Base-by-base conservation (phyloP, 108 stramenopile genomes). In the Fragilaria crotonensis region DNA sequence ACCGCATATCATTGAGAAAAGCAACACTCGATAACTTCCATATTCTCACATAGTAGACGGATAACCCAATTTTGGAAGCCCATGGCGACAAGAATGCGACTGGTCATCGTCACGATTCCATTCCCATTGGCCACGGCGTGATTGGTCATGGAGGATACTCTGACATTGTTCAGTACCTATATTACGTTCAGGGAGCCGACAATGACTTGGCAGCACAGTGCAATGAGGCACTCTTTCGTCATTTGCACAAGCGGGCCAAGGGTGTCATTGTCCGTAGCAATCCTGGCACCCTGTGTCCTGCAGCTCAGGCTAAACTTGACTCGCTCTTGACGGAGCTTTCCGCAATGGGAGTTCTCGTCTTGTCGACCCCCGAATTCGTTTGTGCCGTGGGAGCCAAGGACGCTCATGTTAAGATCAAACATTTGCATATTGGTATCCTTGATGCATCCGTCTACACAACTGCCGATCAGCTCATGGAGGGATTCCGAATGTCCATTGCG, bases 11-110 rank as follows among this genome's bases (percentile, higher is more conserved):
- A n/a, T n/a, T n/a, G n/a, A n/a, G n/a, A n/a, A n/a, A n/a, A n/a
- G n/a, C n/a, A n/a, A n/a, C n/a, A n/a, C n/a, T n/a, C n/a, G n/a
- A n/a, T n/a, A n/a, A n/a, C n/a, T n/a, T n/a, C n/a, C n/a, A n/a
- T n/a, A n/a, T n/a, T n/a, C n/a, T n/a, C n/a, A n/a, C n/a, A n/a
- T n/a, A n/a, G n/a, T n/a, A n/a, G n/a, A n/a, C n/a, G n/a, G n/a
- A n/a, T n/a, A n/a, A n/a, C n/a, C 53, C 53, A 27, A 26, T 54
- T 25, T 54, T 54, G 53, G 53, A 54, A 54, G 53, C 53, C 5
- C 21, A 27, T 11, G 53, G 53, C 7, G 53, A 54, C 18, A 54
- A 54, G 9, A 27, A 54, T 28, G 18, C 21, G 23, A 17, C 21
- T 7, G 53, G 53, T 25, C 53, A 29, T 29, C 21, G 53, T 20